Evolutionary conservation across 768 basidiomycete species (phyloP), one percentile per base, ranked within the genome.

Genomic region (Trichaptum fuscoviolaceum): DNA sequence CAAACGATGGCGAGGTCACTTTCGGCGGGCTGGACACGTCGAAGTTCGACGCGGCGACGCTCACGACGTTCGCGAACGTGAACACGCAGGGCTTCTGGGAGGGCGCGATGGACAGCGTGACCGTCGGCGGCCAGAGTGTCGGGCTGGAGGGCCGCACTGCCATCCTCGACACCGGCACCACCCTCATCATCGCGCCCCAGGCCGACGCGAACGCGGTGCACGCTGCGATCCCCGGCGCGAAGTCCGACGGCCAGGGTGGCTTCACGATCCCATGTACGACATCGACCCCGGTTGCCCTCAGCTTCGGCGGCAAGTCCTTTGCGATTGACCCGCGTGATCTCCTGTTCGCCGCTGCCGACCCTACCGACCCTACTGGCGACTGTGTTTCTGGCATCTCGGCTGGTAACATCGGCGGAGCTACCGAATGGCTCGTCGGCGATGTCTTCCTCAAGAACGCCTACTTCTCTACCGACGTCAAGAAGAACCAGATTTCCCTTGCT

Each of bases 41-140:
- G 68, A 92, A 93, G 76, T 91, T 92, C 74, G 82, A 87, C 69
- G 65, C 81, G 7, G 67, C 71, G 20, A 87, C 90, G 1, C 79
- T 91, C 42, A 80, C 84, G 58, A 86, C 84, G 0, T 65, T 93
- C 63, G 70, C 75, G 64, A 93, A 92, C 70, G 84, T 91, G 74
- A 91, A 85, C 75, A 60, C 68, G 7, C 68, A 80, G 26, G 92
- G 92, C 52, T 95, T 94, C 80, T 95, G 93, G 94, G 90, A 93
- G 79, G 88, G 81, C 18, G 77, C 77, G 8, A 74, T 95, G 74
- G 84, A 85, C 67, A 80, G 80, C 17, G 79, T 89, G 64, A 81
- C 83, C 25, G 84, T 89, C 68, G 79, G 90, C 71, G 89, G 87
- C 25, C 68, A 76, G 35, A 79, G 83, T 71, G 72, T 79, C 57